Base-by-base conservation (phyloP, 2,329 filamentous ascomycete species). In the Berkeleyomyces basicola region DNA sequence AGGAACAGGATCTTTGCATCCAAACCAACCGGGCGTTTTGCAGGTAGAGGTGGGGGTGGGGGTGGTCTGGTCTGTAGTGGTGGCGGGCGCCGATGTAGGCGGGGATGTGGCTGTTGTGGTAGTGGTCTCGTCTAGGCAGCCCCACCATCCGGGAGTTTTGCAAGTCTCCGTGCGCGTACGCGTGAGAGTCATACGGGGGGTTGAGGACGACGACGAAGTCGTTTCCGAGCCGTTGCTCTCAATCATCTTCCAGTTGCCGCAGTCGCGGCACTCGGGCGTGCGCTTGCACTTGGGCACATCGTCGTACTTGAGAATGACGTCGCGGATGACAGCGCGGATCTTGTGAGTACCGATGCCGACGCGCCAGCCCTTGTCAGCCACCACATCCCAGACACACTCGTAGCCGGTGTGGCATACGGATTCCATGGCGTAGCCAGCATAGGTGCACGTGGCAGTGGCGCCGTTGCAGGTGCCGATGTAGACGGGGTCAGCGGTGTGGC, bases 391-490 rank as follows among this genome's bases (percentile, higher is more conserved):
- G 0, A 87, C 82, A 69, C 93, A 97, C 71, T 93, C 86, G 61
- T 82, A 81, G 6, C 93, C 93, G 0, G 89, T 87, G 69, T 97
- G 93, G 68, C 93, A 99, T n/a, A 85, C 80, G 10, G 90, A 87
- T 73, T 99, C 90, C 78, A 99, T 81, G 1, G 93, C 91, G 71
- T 97, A 99, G 0, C 93, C 93, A 1, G 85, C 92, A 69, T 95
- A 84, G 0, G 91, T 93, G 72, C 93, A 97, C 9, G 86, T 84
- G 2, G 92, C 91, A 1, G 88, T 90, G 2, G 88, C 89, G 40
- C 88, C 88, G 69, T 96, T 96, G 74, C 93, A 97, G 0, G 86
- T 88, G 40, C 93, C 93, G 76, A 96, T 91, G 70, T 86, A 99
- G 42, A 99, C 85, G 0, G 93, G 93, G 72, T 99, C 93, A 0